phyloP scores from a whole-genome alignment of 2,329 filamentous ascomycete genomes.

The Rhinocladiella mackenziei region DNA sequence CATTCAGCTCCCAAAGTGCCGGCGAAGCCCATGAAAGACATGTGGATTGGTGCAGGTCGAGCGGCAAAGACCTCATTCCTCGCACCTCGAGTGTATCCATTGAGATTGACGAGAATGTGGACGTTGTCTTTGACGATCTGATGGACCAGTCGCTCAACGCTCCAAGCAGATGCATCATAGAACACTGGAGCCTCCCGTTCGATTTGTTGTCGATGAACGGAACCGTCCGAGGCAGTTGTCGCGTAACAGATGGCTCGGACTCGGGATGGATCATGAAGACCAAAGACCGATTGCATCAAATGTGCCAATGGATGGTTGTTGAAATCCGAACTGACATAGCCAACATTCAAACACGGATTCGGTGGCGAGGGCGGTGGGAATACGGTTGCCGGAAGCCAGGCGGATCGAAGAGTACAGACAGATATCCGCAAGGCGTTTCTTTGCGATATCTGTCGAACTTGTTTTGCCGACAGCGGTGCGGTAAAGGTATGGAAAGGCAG shows the following conservation, averaged over 20 bases:
- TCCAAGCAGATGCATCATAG: constrained; percentile 80
- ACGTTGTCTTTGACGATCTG: constrained; percentile 86
- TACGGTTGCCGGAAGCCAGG: constrained; percentile 78
- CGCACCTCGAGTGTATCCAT: constrained; percentile 95
- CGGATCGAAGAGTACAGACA: constrained; percentile 76
- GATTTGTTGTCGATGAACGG: constrained; percentile 84
- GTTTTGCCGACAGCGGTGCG: constrained; percentile 82
- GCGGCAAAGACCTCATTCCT: constrained; percentile 96
- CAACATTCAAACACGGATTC: constrained; percentile 77
- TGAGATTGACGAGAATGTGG: constrained; percentile 94
- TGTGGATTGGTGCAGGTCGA: constrained; percentile 88
- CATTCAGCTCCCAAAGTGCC: constrained; percentile 94
- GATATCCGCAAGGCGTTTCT: constrained; percentile 91
- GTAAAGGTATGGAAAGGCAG: constrained; percentile 98
- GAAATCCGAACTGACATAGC: constrained; percentile 97
- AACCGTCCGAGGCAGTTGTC: constrained; percentile 85
- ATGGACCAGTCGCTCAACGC: constrained; percentile 74
- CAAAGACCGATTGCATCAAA: constrained; percentile 98
- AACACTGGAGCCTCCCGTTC: constrained; percentile 90
- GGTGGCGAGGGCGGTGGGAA: constrained; percentile 84
- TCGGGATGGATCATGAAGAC: constrained; percentile 69
- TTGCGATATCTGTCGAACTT: constrained; percentile 91
- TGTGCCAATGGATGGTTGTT: constrained; percentile 97
- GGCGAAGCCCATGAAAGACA: constrained; percentile 99
- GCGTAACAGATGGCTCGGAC: constrained; percentile 92